These are phyloP conservation scores for Epichloe sibirici DNA, from an alignment of 2,329 filamentous ascomycete genomes.

Conservation along the genomic window DNA sequence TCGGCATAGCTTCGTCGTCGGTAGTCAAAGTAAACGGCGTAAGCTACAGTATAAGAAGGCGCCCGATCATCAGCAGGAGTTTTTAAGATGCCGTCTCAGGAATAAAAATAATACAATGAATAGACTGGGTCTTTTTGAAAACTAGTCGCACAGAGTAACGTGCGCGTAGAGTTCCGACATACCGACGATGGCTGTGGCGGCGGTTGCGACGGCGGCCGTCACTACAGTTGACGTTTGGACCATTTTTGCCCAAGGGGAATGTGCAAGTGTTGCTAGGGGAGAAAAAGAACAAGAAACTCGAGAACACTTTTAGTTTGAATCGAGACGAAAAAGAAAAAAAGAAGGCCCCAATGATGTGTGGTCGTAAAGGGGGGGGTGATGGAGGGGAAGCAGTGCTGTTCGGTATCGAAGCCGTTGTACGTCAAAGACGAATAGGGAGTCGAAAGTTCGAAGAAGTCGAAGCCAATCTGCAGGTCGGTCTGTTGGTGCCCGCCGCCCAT, in stretches of 20 bases:
- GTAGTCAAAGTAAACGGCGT: slow-evolving; percentile 58
- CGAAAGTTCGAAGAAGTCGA: not conserved
- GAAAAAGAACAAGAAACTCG: not conserved
- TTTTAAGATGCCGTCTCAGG: not conserved
- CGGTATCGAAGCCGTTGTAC: not conserved
- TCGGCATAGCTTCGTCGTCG: slow-evolving; percentile 50
- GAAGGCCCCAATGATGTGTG: not conserved
- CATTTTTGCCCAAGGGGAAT: slow-evolving; percentile 16
- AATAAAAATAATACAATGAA: slow-evolving; percentile 9
- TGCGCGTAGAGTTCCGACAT: slow-evolving; percentile 13
- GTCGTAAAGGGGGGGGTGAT: not conserved
- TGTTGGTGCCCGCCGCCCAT: slow-evolving; percentile 1
- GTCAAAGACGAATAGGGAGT: not conserved
- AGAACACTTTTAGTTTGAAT: not conserved
- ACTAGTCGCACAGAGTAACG: not conserved
- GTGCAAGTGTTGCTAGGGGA: slow-evolving; percentile 3
- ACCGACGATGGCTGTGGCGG: slow-evolving; percentile 49
- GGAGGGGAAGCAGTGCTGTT: not conserved
- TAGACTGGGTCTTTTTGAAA: not conserved
- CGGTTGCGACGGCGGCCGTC: slow-evolving; percentile 48
- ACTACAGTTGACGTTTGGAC: slow-evolving; percentile 42
- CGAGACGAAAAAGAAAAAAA: not conserved
- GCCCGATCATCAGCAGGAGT: not conserved
- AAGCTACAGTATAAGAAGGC: slow-evolving; percentile 31
- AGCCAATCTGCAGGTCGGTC: not conserved